Evolutionary conservation across 441 rosid genomes (phyloP), one percentile per base, ranked within the genome.

Genomic region (Erodium trifolium): DNA sequence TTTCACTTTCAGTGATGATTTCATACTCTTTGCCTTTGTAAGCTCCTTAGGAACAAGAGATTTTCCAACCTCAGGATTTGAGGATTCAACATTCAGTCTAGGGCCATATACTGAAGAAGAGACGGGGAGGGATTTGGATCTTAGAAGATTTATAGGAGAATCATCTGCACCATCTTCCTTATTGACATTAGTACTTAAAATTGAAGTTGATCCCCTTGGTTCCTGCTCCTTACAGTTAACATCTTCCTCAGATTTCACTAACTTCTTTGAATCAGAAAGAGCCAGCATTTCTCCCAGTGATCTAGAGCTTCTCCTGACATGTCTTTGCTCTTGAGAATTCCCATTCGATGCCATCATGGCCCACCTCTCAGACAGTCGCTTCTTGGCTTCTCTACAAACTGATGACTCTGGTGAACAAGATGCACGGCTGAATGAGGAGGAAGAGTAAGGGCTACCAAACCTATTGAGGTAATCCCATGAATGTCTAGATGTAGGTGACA

Each of bases 271-370:
- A 78, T 93, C 96, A 35, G 93, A 86, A 69, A 93, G 87, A 3
- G 97, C 88, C 76, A 91, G 97, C 99, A 93, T 93, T 82, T 93
- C 97, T 18, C 97, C 99, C 82, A 91, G 75, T 41, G 99, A 88
- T 70, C 90, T 88, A n/a, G 99, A 93, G 80, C 87, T 84, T 82
- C 84, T 83, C 65, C 80, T 70, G 41, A 80, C 67, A 67, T 68
- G 80, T 70, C 85, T 89, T 55, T 83, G 87, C 53, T 85, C 89
- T 76, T 78, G 87, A 68, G 75, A 72, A 73, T 75, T 81, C 72
- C 87, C 83, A 65, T 76, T 76, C 62, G 84, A 83, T 67, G 96
- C 70, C 93, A 89, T 88, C 83, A 85, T 79, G 49, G 96, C 91
- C 99, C 97, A 93, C 81, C 99, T 87, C 82, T 93, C 97, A 45